These are phyloP conservation scores for Kluyveromyces lactis DNA, from an alignment of 805 yeast species.

Conservation along the genomic window DNA sequence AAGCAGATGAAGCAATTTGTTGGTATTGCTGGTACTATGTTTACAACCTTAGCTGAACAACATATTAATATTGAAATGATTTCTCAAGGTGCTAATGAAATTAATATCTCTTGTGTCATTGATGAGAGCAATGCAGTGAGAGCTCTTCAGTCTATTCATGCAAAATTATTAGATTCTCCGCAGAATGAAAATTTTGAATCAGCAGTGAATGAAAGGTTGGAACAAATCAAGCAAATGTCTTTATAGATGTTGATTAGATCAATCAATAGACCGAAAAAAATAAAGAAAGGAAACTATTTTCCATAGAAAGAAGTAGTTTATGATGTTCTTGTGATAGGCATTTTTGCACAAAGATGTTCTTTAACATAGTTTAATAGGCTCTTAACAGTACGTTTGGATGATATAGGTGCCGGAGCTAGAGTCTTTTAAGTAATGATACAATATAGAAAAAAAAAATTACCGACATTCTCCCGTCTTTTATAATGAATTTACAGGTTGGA, in stretches of 20 bases:
- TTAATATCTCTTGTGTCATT: conserved; percentile 92
- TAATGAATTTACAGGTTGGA: too few relatives aligned
- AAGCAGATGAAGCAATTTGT: conserved; percentile 94
- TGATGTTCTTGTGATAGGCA: too few relatives aligned
- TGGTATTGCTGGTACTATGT: conserved; percentile 97
- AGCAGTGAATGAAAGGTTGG: conserved; percentile 38
- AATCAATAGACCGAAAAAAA: too few relatives aligned
- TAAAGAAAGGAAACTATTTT: too few relatives aligned
- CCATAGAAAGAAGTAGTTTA: too few relatives aligned
- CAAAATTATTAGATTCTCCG: conserved; percentile 51
- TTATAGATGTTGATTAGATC: not conserved
- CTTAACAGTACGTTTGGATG: too few relatives aligned
- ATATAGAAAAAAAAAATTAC: too few relatives aligned
- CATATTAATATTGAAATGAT: conserved; percentile 95
- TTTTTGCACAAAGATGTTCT: too few relatives aligned
- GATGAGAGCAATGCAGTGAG: conserved; percentile 73
- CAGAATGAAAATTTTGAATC: conserved; percentile 20
- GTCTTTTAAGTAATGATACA: too few relatives aligned
- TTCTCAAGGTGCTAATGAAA: conserved; percentile 96
- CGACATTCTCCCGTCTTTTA: too few relatives aligned
- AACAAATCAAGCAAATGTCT: conserved; percentile 32
- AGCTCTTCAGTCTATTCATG: conserved; percentile 82
- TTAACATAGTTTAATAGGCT: too few relatives aligned
- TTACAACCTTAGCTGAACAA: conserved; percentile 86
- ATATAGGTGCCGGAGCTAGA: too few relatives aligned